Base-by-base conservation (phyloP, 345 rosid genomes). In the Rubroshorea leprosula region DNA sequence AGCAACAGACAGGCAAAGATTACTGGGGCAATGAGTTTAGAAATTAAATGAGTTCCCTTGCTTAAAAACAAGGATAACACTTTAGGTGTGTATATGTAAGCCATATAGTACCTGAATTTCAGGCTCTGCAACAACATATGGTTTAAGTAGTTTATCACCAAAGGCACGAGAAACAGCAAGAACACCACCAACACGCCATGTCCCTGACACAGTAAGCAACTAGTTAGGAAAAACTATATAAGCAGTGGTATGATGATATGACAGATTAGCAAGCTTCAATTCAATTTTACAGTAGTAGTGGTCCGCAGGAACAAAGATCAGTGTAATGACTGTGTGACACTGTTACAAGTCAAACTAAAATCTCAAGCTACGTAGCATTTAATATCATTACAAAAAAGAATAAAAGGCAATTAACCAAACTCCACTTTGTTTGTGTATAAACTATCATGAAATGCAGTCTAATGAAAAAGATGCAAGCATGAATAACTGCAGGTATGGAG, bases 101-200 rank as follows among this genome's bases (percentile, higher is more conserved):
- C n/a, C n/a, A n/a, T n/a, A n/a, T 13, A 39, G 19, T 19, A 73
- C 88, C 85, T 80, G 81, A 69, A 83, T 80, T 70, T 83, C 88
- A 66, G 88, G 88, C 56, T 80, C 85, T 4, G 88, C 85, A 67
- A 83, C 83, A 19, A 83, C 85, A 65, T 62, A 83, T 15, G 65
- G 80, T 73, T 80, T 83, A 48, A 83, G 76, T 38, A 83, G 69
- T 59, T 70, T 76, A 64, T 80, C 77, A 0, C 88, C 88, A 63
- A 83, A 83, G 62, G 88, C 88, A 54, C 88, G 85, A 58, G 88
- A 78, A 61, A 78, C 80, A 58, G 83, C 80, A 64, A 78, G 83
- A 51, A 78, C 58, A 9, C 83, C 78, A 0, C 78, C 78, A 25
- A 78, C 83, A 2, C 80, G 71, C 80, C 83, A 78, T 0, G 83